Evolutionary conservation across 2,329 filamentous ascomycete species (phyloP).

Genomic region (Trematosphaeria pertusa): DNA sequence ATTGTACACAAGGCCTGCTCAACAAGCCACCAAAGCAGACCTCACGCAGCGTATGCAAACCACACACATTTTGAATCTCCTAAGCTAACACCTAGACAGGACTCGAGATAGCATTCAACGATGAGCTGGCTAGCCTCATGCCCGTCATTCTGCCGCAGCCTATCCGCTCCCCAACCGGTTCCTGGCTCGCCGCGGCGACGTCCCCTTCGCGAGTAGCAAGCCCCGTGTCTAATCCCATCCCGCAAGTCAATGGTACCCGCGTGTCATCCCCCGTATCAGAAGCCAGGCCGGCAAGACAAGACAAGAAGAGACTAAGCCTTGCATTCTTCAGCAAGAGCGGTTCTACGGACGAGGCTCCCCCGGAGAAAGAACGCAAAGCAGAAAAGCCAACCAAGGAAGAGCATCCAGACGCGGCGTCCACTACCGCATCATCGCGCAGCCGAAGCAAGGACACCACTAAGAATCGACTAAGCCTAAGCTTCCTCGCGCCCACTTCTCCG

Average conservation of each 20-base stretch:
- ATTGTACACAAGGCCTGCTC: conserved; percentile 69
- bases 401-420: conserved; percentile 25
- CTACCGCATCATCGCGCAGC: conserved; percentile 33
- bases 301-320: conserved; percentile 49
- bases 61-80: conserved; percentile 10
- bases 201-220: conserved; percentile 38
- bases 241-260: conserved; percentile 33
- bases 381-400: conserved; percentile 29
- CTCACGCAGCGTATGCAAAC: conserved; percentile 67
- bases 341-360: conserved; percentile 29
- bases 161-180: conserved; percentile 41
- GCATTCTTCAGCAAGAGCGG: conserved; percentile 47
- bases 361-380: conserved; percentile 24
- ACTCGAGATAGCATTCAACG: conserved; percentile 55
- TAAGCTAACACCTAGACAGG: conserved; percentile 39
- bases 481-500: conserved; percentile 37
- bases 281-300: conserved; percentile 38
- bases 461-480: conserved; percentile 38
- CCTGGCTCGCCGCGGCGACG: conserved; percentile 38
- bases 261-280: conserved; percentile 29
- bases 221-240: conserved; percentile 25
- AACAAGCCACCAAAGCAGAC: conserved; percentile 66
- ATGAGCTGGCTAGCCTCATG: conserved; percentile 52
- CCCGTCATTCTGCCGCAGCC: conserved; percentile 39
- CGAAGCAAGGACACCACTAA: conserved; percentile 41